Conservation (phyloP, 257 asterid genomes). For the Solanum boliviense region DNA sequence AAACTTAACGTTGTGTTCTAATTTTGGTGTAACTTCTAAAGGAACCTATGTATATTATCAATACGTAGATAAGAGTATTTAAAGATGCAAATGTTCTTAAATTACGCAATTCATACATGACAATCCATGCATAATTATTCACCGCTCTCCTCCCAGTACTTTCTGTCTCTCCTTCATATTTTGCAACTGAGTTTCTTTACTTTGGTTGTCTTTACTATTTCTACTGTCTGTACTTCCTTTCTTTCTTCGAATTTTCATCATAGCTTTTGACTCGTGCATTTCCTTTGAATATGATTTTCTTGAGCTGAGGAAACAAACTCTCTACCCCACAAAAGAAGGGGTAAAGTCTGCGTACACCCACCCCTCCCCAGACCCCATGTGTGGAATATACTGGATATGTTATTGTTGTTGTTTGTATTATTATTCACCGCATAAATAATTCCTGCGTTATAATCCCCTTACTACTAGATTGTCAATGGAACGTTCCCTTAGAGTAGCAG, state of each 20-base stretch:
- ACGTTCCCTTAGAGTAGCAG: background rate
- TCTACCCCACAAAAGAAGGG: background rate
- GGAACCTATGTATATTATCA: background rate
- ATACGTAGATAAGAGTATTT: background rate
- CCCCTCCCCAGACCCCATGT: background rate
- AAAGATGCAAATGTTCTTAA: background rate
- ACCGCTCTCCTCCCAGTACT: background rate
- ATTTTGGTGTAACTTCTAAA: background rate
- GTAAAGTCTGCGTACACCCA: background rate
- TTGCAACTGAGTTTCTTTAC: background rate
- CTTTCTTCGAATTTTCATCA: background rate
- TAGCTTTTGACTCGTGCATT: background rate
- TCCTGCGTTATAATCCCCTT: background rate
- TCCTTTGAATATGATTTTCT: background rate
- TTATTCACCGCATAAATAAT: background rate
- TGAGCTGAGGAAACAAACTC: background rate
- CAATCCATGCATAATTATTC: background rate
- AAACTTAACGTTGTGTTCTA: background rate
- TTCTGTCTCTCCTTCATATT: background rate
- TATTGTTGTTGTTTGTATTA: background rate
- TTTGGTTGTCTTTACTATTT: background rate
- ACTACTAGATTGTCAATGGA: background rate
- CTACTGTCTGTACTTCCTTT: background rate
- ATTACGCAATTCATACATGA: background rate
- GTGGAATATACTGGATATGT: background rate